Evolutionary conservation across 2,329 filamentous ascomycete genomes (phyloP), one percentile per base, ranked within the genome.

Genomic region (Aspergillus eucalypticola): DNA sequence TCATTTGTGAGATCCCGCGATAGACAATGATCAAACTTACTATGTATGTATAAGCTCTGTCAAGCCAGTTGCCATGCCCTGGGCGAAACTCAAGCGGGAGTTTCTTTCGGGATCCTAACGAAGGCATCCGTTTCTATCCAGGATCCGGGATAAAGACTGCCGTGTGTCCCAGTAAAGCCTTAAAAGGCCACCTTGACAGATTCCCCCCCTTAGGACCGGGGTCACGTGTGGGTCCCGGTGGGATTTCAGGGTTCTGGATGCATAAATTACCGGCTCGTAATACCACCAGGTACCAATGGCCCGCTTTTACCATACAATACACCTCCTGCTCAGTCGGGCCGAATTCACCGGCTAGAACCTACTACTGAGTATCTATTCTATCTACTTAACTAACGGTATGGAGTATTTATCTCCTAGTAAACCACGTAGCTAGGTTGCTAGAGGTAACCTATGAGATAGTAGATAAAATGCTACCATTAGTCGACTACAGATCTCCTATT

Each of bases 171-270:
- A 35, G 32, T 11, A 35, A 35, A 38, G 41, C 41, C 54, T 42
- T 44, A 57, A 64, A 60, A 66, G 64, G 64, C 64, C 64, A 66
- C 63, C 58, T 65, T 55, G 64, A 64, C 62, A 59, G 58, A 65
- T 61, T 61, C 56, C 46, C 32, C 52, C 42, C 50, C 56, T 58
- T 10, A 54, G 48, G 25, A 41, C 52, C 50, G 44, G 53, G 58
- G 59, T 66, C 63, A 65, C 64, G 63, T 65, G 61, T 58, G 54
- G 59, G 54, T 49, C 52, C 53, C n/a, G n/a, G 35, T 56, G 53
- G 56, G 56, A 46, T 59, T 54, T 61, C 59, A 57, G 62, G 58
- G 60, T 62, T 64, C 62, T 62, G 53, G 62, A 60, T 46, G 52
- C 62, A 51, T 62, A 62, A 50, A 55, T 56, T 64, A 64, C 62